A percentile compares a stretch with the other conserved stretches of the same genome.
phyloP scores from a whole-genome alignment of 495 filamentous ascomycete species.

The Cenococcum geophilum region DNA sequence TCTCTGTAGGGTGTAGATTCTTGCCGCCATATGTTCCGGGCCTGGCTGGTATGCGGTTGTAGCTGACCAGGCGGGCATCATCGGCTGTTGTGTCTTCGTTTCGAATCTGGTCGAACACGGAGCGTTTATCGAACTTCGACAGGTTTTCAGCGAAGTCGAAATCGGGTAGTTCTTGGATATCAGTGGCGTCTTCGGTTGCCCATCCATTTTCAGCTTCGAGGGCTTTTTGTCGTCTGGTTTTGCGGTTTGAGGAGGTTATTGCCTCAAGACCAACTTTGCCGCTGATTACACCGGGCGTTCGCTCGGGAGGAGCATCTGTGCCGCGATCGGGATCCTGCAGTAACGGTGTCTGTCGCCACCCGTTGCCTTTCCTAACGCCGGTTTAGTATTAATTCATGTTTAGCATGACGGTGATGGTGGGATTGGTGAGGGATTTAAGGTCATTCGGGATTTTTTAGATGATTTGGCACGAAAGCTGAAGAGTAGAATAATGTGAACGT shows the following conservation, averaged over 20 bases:
- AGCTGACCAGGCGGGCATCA: constrained; percentile 78
- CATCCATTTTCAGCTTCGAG: constrained; percentile 71
- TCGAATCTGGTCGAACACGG: constrained; percentile 80
- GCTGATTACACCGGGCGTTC: constrained; percentile 29
- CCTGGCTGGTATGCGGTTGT: constrained; percentile 69
- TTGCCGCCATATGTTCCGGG: constrained; percentile 77
- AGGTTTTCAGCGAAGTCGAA: constrained; percentile 87
- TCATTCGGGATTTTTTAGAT: no score
- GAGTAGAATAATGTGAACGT: neutral
- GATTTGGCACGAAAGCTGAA: constrained; percentile 5
- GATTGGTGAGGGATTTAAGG: no score
- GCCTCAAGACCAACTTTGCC: constrained; percentile 28
- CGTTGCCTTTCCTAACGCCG: constrained; percentile 43
- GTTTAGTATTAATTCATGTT: constrained; percentile 35
- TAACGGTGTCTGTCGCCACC: constrained; percentile 81
- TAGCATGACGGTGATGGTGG: no score
- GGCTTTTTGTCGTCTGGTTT: constrained; percentile 43
- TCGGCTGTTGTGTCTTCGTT: constrained; percentile 84
- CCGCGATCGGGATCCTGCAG: constrained; percentile 46
- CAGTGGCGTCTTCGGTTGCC: constrained; percentile 93
- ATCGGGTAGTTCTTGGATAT: constrained; percentile 91
- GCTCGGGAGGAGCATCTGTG: constrained; percentile 37
- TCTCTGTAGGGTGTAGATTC: constrained; percentile 87
- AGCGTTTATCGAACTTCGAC: constrained; percentile 88
- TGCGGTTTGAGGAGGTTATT: constrained; percentile 25